phyloP scores from a whole-genome alignment of 306 rosid species.

The Prunus davidiana region DNA sequence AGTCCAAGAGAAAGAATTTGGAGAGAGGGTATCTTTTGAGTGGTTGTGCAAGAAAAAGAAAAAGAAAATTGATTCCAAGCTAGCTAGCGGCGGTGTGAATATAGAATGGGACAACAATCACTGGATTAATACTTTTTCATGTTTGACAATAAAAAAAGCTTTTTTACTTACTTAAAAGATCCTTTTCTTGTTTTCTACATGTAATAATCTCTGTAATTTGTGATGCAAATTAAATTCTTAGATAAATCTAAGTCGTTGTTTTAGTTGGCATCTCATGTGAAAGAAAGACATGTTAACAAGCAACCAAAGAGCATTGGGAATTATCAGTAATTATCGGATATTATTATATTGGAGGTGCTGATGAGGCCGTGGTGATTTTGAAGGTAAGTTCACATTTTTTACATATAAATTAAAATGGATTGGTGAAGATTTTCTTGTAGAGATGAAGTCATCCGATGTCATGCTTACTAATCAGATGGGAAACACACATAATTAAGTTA shows the following conservation, averaged over 20 bases:
- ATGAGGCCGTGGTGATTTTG: background rate
- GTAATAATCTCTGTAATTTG: background rate
- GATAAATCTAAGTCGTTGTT: background rate
- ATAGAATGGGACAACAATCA: background rate
- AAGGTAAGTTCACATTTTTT: background rate
- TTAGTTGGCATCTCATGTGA: background rate
- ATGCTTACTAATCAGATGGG: constrained; percentile 9
- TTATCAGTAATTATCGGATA: background rate
- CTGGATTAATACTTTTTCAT: background rate
- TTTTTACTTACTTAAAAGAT: background rate
- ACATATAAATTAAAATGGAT: background rate
- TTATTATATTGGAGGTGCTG: background rate
- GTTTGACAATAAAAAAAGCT: background rate
- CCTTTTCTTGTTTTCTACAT: background rate
- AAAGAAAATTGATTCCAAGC: background rate
- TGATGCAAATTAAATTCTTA: background rate
- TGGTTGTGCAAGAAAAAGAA: constrained; percentile 5
- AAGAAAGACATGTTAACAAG: background rate
- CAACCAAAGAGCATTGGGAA: constrained; percentile 1
- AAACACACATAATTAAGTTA: background rate
- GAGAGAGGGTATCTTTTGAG: background rate
- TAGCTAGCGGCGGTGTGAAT: background rate
- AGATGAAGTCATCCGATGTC: constrained; percentile 24
- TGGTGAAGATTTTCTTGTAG: background rate
- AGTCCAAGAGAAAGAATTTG: constrained; percentile 9